Percentiles rank a stretch among this genome's conserved stretches.
Conservation (phyloP, 208 protist species). For the Acanthamoeba sp. region DNA sequence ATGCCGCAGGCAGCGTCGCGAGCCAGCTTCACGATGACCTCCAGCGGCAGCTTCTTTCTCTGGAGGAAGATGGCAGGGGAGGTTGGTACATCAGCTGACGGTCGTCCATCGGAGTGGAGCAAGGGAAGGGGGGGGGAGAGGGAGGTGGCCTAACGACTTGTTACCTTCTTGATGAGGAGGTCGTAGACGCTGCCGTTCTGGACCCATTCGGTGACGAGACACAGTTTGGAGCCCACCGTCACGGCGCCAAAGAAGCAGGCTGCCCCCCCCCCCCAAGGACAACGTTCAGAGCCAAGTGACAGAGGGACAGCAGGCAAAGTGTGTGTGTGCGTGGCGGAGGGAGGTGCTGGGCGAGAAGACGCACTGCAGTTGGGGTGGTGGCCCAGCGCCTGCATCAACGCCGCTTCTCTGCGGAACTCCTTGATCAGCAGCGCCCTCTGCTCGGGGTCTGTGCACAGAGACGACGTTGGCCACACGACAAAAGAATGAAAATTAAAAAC, state of each 20-base stretch:
- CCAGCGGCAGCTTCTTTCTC: neutral
- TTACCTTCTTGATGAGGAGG: constrained; percentile 39
- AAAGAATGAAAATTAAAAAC: no score
- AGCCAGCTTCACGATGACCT: constrained; percentile 15
- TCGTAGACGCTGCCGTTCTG: constrained; percentile 58
- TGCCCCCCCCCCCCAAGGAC: neutral
- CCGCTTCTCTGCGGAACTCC: constrained; percentile 30
- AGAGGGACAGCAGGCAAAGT: no score
- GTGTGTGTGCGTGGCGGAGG: no score
- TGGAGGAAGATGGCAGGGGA: no score
- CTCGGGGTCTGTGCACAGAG: constrained; percentile 3
- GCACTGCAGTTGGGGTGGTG: constrained; percentile 43
- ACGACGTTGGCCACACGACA: no score
- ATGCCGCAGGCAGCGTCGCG: constrained; percentile 64
- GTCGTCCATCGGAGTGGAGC: no score
- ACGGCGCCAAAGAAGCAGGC: constrained; percentile 58
- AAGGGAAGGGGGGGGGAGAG: neutral
- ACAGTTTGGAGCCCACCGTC: constrained; percentile 38
- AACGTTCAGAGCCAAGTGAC: neutral
- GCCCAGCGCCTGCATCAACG: constrained; percentile 35
- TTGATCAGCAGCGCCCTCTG: constrained; percentile 1
- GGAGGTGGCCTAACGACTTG: no score
- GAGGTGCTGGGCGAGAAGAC: no score
- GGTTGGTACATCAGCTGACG: no score
- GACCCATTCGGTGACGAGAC: constrained; percentile 38